A percentile compares a stretch with the other conserved stretches of the same genome.
These are phyloP conservation scores for Scheffersomyces lignosus DNA, from an alignment of 805 yeast genomes.

Conservation along the genomic window DNA sequence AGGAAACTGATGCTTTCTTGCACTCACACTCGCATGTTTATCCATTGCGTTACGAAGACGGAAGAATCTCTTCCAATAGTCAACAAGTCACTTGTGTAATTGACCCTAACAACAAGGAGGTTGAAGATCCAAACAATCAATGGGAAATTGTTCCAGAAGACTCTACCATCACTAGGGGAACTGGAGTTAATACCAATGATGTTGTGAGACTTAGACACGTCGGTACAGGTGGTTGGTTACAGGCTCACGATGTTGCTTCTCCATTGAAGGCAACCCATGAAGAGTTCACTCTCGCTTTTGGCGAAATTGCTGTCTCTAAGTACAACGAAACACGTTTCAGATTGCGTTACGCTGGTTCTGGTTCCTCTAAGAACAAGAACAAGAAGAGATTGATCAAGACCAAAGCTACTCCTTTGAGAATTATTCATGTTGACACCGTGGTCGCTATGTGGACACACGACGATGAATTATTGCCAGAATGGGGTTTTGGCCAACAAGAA, in stretches of 20 bases:
- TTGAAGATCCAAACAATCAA: constrained; percentile 63
- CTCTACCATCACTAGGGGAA: constrained; percentile 25
- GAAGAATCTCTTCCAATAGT: constrained; percentile 89
- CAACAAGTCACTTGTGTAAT: constrained; percentile 85
- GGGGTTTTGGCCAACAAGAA: constrained; percentile 93
- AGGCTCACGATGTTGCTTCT: constrained; percentile 95
- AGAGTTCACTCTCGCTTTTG: constrained; percentile 77
- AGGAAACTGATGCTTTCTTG: constrained; percentile 72
- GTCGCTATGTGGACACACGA: constrained; percentile 95
- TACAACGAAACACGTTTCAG: constrained; percentile 79
- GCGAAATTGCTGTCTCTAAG: constrained; percentile 49
- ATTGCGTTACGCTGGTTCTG: constrained; percentile 50
- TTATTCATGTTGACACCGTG: constrained; percentile 80
- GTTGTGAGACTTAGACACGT: constrained; percentile 78
- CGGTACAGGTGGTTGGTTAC: constrained; percentile 72
- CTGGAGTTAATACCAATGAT: constrained; percentile 63
- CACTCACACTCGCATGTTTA: constrained; percentile 79
- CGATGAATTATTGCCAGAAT: constrained; percentile 83
- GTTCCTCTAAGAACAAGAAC: constrained; percentile 39
- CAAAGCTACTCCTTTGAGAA: constrained; percentile 63
- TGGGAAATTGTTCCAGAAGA: constrained; percentile 80
- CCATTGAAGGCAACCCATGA: constrained; percentile 91
- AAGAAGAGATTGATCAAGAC: constrained; percentile 59
- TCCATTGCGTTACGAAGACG: constrained; percentile 94
- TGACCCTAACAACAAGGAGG: constrained; percentile 31